phyloP scores from a whole-genome alignment of 352 stramenopile genomes.

The Globisporangium megalacanthum region DNA sequence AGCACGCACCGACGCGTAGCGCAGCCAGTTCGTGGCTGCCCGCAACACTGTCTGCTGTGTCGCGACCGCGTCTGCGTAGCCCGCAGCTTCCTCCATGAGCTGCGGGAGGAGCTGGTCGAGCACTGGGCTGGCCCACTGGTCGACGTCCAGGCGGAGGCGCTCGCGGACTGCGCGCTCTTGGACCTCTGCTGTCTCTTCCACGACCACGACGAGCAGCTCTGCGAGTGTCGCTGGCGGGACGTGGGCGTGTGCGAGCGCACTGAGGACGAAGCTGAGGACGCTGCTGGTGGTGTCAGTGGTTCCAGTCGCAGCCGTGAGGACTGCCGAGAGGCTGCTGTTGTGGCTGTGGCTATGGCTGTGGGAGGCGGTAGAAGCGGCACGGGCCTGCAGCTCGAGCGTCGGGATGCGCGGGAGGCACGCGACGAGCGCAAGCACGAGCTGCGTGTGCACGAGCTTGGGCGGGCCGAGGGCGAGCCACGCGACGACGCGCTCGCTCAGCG shows the following conservation, averaged over 20 bases:
- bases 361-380: conserved; percentile 10
- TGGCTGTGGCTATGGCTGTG: conserved; percentile 1
- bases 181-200: conserved; percentile 57
- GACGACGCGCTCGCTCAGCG: conserved; percentile 48
- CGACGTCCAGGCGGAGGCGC: conserved; percentile 54
- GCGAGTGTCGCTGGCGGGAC: conserved; percentile 35
- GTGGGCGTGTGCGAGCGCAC: conserved; percentile 31
- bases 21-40: conserved; percentile 58
- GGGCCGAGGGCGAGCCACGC: conserved; percentile 43
- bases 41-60: conserved; percentile 57
- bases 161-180: conserved; percentile 38
- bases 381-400: conserved; percentile 26
- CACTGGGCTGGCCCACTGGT: conserved; percentile 47
- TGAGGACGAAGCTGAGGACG: conserved; percentile 55
- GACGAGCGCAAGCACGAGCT: conserved; percentile 67
- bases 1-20: conserved; percentile 37
- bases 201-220: conserved; percentile 60
- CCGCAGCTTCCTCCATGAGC: conserved; percentile 56
- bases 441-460: conserved; percentile 67
- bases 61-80: conserved; percentile 18
- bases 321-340: background rate
- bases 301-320: no score
- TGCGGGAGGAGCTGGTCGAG: conserved; percentile 66
- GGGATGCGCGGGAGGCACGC: conserved; percentile 49
- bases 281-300: conserved; percentile 1